phyloP scores from a whole-genome alignment of 148 eudicot species.

The Agrostemma githago region DNA sequence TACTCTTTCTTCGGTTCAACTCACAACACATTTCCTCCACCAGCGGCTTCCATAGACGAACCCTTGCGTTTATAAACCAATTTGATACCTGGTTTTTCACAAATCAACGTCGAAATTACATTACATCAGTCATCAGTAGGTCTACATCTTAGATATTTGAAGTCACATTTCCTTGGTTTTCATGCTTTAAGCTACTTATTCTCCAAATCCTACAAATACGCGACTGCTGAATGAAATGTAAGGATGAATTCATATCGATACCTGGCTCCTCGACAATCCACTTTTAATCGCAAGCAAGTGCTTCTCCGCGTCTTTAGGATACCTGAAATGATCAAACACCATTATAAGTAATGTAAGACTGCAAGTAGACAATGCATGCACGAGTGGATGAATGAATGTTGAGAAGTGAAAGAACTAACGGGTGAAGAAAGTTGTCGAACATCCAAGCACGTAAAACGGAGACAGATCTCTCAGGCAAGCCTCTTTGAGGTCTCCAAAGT shows the following conservation, averaged over 20 bases:
- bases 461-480: conserved; percentile 91
- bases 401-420: conserved; percentile 43
- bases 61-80: conserved; percentile 95
- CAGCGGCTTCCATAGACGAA: conserved; percentile 93
- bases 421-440: conserved; percentile 97
- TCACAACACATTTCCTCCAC: conserved; percentile 89
- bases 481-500: conserved; percentile 93
- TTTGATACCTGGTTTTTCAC: conserved; percentile 65
- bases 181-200: neutral
- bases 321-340: conserved; percentile 42
- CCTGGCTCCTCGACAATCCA: conserved; percentile 94
- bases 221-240: neutral
- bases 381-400: neutral
- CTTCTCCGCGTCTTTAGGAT: conserved; percentile 93
- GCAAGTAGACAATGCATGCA: neutral
- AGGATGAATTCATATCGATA: conserved; percentile 8
- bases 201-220: neutral
- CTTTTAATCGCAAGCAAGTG: conserved; percentile 83
- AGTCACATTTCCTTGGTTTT: neutral
- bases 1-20: conserved; percentile 52
- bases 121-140: neutral
- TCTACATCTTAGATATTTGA: neutral
- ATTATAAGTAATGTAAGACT: neutral
- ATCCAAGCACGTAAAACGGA: conserved; percentile 91
- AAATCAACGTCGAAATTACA: neutral